Percentiles rank a stretch among this genome's conserved stretches.
phyloP scores from a whole-genome alignment of 805 yeast genomes.

The Nematodospora valgi region DNA sequence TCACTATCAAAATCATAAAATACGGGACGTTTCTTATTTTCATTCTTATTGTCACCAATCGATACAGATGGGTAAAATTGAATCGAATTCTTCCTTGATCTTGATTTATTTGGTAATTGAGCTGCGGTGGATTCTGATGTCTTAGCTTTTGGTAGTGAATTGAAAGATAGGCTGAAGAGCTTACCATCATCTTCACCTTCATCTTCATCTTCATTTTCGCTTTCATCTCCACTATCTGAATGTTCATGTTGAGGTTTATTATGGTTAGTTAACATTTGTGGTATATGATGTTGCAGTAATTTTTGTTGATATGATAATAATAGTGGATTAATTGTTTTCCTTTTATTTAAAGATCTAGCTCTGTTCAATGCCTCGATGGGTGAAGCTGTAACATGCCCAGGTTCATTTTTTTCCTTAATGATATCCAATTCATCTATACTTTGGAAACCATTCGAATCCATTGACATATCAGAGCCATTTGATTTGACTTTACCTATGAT shows the following conservation, averaged over 20 bases:
- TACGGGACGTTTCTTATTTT: conserved; percentile 16
- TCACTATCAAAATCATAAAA: conserved; percentile 28
- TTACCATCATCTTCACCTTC: conserved; percentile 8
- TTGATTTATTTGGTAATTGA: conserved; percentile 5
- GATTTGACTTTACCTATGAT: conserved; percentile 5
- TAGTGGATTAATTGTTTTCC: conserved; percentile 7
- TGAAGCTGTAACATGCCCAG: conserved; percentile 5
- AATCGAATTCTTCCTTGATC: conserved; percentile 25
- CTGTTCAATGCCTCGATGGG: conserved; percentile 15
- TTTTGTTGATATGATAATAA: conserved; percentile 7
- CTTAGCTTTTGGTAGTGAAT: conserved; percentile 1
- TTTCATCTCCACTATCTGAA: conserved; percentile 3
- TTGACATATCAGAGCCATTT: conserved; percentile 12
- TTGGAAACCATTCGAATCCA: conserved; percentile 3
- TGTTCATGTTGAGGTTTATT: not conserved
- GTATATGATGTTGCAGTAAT: conserved; percentile 2
- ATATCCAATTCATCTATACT: conserved; percentile 16
- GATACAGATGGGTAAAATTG: conserved; percentile 26
- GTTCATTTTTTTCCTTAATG: conserved; percentile 16
- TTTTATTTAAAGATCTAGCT: conserved; percentile 22
- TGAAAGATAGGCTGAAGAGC: conserved; percentile 13
- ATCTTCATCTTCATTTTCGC: not conserved
- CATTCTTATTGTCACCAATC: not conserved
- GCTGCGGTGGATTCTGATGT: not conserved
- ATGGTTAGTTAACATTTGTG: conserved; percentile 1